Percentiles rank a stretch among this genome's conserved stretches.
phyloP scores from a whole-genome alignment of 768 basidiomycete species.

The Royoungia palumana region DNA sequence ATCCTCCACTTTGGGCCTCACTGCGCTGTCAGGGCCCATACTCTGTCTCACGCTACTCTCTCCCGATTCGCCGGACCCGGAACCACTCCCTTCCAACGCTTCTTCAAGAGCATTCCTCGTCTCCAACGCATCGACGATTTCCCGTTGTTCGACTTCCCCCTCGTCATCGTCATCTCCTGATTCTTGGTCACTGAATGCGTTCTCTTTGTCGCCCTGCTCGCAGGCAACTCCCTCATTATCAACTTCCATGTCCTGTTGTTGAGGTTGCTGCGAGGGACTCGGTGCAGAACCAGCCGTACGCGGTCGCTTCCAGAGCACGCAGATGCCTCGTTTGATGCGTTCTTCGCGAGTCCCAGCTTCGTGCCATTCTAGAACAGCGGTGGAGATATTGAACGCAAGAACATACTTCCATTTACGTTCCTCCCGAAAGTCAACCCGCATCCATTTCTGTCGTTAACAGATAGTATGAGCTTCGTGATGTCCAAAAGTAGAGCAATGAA shows the following conservation, averaged over 20 bases:
- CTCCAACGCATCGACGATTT: slow-evolving; percentile 59
- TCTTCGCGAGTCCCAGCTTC: slow-evolving; percentile 61
- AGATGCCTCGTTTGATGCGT: slow-evolving; percentile 62
- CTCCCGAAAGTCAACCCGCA: slow-evolving; percentile 92
- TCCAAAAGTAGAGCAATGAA: neutral
- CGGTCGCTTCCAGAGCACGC: slow-evolving; percentile 60
- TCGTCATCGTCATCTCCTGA: slow-evolving; percentile 62
- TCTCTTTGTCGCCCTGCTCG: slow-evolving; percentile 24
- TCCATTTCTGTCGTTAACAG: slow-evolving; percentile 73
- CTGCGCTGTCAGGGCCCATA: slow-evolving; percentile 20
- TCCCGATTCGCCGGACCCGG: slow-evolving; percentile 29
- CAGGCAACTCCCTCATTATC: slow-evolving; percentile 23
- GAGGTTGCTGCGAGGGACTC: slow-evolving; percentile 27
- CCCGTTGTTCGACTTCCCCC: slow-evolving; percentile 52
- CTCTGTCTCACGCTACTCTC: slow-evolving; percentile 37
- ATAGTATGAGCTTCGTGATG: slow-evolving; percentile 8
- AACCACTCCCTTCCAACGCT: slow-evolving; percentile 43
- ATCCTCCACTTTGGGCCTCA: slow-evolving; percentile 52
- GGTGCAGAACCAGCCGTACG: slow-evolving; percentile 25
- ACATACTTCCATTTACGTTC: slow-evolving; percentile 91
- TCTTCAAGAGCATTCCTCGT: slow-evolving; percentile 54
- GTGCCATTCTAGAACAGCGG: slow-evolving; percentile 87
- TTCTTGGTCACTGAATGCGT: slow-evolving; percentile 27
- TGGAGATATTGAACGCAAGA: slow-evolving; percentile 77
- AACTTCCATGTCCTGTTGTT: slow-evolving; percentile 30